These are phyloP conservation scores for Fusarium sp. DNA, from an alignment of 2,329 filamentous ascomycete species.

Conservation along the genomic window DNA sequence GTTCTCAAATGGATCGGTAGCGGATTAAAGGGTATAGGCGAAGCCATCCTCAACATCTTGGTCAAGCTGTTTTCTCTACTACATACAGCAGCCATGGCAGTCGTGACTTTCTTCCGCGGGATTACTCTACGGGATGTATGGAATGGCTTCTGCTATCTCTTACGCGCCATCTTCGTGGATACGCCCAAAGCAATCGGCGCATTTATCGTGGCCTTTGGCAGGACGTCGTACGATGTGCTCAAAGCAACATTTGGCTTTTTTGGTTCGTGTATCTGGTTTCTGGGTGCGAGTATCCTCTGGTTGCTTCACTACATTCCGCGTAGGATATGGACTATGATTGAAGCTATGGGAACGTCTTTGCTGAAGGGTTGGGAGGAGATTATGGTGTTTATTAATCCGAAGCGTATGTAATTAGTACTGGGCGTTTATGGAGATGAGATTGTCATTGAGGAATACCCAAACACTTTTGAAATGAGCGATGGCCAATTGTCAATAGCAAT, in stretches of 20 bases:
- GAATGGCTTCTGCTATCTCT: slow-evolving; percentile 51
- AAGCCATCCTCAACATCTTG: slow-evolving; percentile 44
- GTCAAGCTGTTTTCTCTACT: slow-evolving; percentile 50
- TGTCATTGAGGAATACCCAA: background rate
- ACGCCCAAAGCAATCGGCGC: slow-evolving; percentile 46
- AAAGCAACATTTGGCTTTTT: slow-evolving; percentile 49
- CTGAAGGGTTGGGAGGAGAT: slow-evolving; percentile 52
- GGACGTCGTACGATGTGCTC: slow-evolving; percentile 47
- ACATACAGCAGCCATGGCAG: slow-evolving; percentile 53
- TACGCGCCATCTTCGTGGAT: slow-evolving; percentile 50
- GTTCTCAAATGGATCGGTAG: slow-evolving; percentile 49
- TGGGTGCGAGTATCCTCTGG: slow-evolving; percentile 45
- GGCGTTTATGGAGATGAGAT: too few species aligned
- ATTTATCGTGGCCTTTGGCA: slow-evolving; percentile 42
- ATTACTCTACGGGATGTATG: slow-evolving; percentile 57
- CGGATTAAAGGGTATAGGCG: slow-evolving; percentile 45
- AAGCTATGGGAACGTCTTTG: slow-evolving; percentile 49
- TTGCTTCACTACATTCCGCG: slow-evolving; percentile 52
- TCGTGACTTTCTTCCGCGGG: slow-evolving; percentile 50
- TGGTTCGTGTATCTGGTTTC: slow-evolving; percentile 47
- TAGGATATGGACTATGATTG: slow-evolving; percentile 50
- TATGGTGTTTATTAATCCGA: slow-evolving; percentile 54
- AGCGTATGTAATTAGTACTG: slow-evolving; percentile 41
- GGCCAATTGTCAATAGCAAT: too few species aligned
- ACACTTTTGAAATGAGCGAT: background rate